These are phyloP conservation scores for Gaeumannomyces sp. DNA, from an alignment of 2,329 filamentous ascomycete genomes.

Conservation along the genomic window DNA sequence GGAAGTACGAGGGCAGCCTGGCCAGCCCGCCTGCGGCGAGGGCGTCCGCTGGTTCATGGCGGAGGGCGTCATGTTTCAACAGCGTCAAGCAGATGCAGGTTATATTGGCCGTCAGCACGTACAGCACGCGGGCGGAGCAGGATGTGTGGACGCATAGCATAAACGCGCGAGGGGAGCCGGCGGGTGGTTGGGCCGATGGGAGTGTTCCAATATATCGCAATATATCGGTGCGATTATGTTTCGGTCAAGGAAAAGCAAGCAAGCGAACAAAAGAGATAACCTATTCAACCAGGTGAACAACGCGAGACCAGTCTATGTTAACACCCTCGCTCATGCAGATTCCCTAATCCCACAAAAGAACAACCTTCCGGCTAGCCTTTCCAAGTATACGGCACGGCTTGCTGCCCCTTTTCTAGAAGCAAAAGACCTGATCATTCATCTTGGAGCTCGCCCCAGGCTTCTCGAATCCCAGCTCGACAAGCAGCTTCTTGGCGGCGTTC, in stretches of 20 bases:
- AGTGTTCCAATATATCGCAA: background rate
- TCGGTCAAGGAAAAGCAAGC: too few species aligned
- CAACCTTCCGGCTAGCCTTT: background rate
- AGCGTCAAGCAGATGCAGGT: background rate
- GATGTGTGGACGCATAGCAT: background rate
- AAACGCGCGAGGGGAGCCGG: background rate
- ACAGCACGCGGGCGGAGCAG: background rate
- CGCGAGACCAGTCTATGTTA: background rate
- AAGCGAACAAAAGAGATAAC: background rate
- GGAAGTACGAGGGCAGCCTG: background rate
- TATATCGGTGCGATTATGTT: too few species aligned
- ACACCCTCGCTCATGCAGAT: background rate
- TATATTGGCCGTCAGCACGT: background rate
- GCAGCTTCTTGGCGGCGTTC: slow-evolving; percentile 45
- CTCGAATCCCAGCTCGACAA: slow-evolving; percentile 44
- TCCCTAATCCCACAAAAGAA: background rate
- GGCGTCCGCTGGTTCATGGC: background rate
- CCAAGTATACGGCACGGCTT: background rate
- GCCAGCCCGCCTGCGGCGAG: background rate
- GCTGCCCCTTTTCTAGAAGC: slow-evolving; percentile 31
- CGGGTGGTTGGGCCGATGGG: too few species aligned
- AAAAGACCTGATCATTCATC: slow-evolving; percentile 49
- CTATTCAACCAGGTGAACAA: background rate
- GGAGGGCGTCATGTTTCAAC: background rate
- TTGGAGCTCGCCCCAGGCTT: slow-evolving; percentile 43